These are phyloP conservation scores for Aureobasidium sp. DNA, from an alignment of 2,329 filamentous ascomycete species.

Conservation along the genomic window DNA sequence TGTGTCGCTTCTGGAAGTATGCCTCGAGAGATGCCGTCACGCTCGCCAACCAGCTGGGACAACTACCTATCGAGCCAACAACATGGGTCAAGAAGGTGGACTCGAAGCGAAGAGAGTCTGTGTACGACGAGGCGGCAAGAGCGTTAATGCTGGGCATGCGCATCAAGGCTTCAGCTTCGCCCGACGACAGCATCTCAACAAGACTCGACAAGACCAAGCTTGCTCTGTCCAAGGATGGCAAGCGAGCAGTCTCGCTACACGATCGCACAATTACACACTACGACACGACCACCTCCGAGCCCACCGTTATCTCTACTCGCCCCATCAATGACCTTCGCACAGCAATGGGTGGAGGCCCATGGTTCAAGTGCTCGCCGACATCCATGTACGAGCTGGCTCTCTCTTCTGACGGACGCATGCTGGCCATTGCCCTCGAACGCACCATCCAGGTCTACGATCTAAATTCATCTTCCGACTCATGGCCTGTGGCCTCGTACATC, in stretches of 20 bases:
- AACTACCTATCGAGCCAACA: slow-evolving; percentile 26
- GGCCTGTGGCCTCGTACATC: slow-evolving; percentile 28
- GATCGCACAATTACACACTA: slow-evolving; percentile 27
- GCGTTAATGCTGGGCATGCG: slow-evolving; percentile 28
- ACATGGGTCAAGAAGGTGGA: slow-evolving; percentile 20
- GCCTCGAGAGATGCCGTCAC: slow-evolving; percentile 27
- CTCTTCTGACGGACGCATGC: slow-evolving; percentile 26
- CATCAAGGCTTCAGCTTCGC: slow-evolving; percentile 18
- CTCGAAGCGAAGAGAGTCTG: slow-evolving; percentile 21
- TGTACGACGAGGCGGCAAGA: slow-evolving; percentile 27
- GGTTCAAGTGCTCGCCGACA: slow-evolving; percentile 27
- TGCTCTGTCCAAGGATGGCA: slow-evolving; percentile 19
- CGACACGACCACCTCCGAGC: slow-evolving; percentile 22
- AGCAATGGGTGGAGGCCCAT: slow-evolving; percentile 28
- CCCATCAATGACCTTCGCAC: slow-evolving; percentile 28
- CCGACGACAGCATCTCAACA: not conserved
- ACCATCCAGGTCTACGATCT: slow-evolving; percentile 31
- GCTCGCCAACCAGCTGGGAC: slow-evolving; percentile 25
- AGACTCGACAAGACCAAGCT: slow-evolving; percentile 17
- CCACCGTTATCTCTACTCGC: slow-evolving; percentile 21
- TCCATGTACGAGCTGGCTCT: slow-evolving; percentile 27
- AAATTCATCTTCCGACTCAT: slow-evolving; percentile 24
- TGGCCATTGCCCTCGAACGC: slow-evolving; percentile 30
- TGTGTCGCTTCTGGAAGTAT: slow-evolving; percentile 30
- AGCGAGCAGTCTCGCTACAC: slow-evolving; percentile 24